Conservation (phyloP, 2,329 filamentous ascomycete species). For the Corynespora cassiicola region DNA sequence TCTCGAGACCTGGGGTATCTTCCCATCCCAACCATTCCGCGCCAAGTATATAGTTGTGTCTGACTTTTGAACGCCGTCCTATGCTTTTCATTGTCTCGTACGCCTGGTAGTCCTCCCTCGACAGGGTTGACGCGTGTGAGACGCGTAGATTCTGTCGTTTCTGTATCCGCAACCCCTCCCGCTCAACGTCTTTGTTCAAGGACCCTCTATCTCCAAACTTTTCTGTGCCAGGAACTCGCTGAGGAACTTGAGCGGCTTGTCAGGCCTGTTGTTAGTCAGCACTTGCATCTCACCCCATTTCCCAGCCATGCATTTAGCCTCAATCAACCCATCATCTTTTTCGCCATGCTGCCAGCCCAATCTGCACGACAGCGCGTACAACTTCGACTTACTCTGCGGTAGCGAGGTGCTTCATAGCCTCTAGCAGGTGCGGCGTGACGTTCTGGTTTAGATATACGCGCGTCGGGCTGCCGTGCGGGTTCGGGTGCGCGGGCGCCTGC, state of each 20-base stretch:
- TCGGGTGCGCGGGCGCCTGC: conserved; percentile 43
- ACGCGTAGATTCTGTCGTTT: background rate
- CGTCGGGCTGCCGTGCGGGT: conserved; percentile 56
- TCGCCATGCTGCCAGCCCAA: too few species aligned
- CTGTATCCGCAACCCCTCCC: background rate
- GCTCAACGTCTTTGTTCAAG: conserved; percentile 18
- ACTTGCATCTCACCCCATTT: conserved; percentile 3
- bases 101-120: background rate
- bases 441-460: conserved; percentile 57
- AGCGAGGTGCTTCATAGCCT: conserved; percentile 59
- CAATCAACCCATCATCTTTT: too few species aligned
- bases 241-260: conserved; percentile 58
- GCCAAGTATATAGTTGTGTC: too few species aligned
- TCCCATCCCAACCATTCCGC: too few species aligned
- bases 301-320: conserved; percentile 2
- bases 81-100: conserved; percentile 2
- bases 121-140: too few species aligned
- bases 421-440: conserved; percentile 57
- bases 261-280: conserved; percentile 45
- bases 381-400: conserved; percentile 47
- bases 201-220: conserved; percentile 56
- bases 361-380: background rate
- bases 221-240: conserved; percentile 55
- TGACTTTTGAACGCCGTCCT: conserved; percentile 13
- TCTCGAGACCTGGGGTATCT: conserved; percentile 12